Evolutionary conservation across 148 eudicot species (phyloP).

Genomic region (Diospyros kaki): DNA sequence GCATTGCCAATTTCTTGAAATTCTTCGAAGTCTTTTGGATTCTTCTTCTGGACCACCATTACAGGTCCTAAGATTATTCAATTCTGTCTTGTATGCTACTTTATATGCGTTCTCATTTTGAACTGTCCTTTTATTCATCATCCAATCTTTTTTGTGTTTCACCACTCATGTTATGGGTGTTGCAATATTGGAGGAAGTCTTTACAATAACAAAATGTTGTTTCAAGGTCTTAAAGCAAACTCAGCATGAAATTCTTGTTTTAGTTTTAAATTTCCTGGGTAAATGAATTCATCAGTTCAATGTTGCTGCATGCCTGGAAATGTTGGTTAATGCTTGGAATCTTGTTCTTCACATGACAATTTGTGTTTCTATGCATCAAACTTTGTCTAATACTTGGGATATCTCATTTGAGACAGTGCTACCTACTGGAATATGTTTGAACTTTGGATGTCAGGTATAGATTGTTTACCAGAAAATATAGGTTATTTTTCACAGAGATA

Average conservation of each 20-base stretch:
- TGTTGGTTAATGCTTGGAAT: not conserved
- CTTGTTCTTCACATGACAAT: not conserved
- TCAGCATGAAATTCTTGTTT: not conserved
- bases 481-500: too few species aligned
- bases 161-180: not conserved
- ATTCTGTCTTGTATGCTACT: not conserved
- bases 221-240: not conserved
- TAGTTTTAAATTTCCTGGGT: not conserved
- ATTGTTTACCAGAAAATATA: slow-evolving; percentile 2
- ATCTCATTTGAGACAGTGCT: not conserved
- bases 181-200: not conserved
- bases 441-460: not conserved
- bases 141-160: not conserved
- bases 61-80: slow-evolving; percentile 48
- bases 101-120: not conserved
- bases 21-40: slow-evolving; percentile 85
- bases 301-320: not conserved
- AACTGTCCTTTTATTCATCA: not conserved
- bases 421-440: not conserved
- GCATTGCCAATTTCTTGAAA: slow-evolving; percentile 98
- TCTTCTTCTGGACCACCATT: slow-evolving; percentile 53
- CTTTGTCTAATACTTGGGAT: not conserved
- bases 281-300: not conserved
- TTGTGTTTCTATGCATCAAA: slow-evolving; percentile 7
- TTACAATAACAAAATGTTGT: not conserved